phyloP scores from a whole-genome alignment of 2,329 filamentous ascomycete genomes.

The Dothistroma septosporum region DNA sequence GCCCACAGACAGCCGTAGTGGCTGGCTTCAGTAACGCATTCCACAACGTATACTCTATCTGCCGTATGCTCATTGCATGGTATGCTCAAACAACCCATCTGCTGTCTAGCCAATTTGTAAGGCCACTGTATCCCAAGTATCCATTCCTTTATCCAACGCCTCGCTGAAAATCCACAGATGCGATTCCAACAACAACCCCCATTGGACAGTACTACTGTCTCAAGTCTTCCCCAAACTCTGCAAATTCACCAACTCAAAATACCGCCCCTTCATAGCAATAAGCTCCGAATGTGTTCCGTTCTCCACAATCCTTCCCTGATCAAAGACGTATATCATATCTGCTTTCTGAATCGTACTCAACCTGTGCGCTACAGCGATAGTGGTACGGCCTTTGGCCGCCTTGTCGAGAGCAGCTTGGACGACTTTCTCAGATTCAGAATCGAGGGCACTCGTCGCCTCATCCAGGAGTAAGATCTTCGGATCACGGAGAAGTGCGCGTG shows the following conservation, averaged over 20 bases:
- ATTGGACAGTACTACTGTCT: too few species aligned
- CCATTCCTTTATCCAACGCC: neutral
- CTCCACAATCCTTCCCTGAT: constrained; percentile 81
- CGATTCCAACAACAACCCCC: too few species aligned
- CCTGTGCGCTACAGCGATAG: constrained; percentile 89
- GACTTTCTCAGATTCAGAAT: constrained; percentile 71
- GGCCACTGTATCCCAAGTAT: neutral
- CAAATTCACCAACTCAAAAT: constrained; percentile 39
- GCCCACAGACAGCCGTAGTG: too few species aligned
- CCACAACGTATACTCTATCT: neutral
- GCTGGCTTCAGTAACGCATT: neutral
- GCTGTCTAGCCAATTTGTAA: neutral
- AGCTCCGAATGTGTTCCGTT: constrained; percentile 68
- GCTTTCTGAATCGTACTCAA: constrained; percentile 91
- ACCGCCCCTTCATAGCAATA: constrained; percentile 39
- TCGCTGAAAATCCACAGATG: neutral
- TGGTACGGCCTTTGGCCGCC: constrained; percentile 68
- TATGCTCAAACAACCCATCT: neutral
- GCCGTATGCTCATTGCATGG: neutral
- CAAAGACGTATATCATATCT: constrained; percentile 94
- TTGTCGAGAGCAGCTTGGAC: constrained; percentile 78
- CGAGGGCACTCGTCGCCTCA: constrained; percentile 66
- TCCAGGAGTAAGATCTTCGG: constrained; percentile 82
- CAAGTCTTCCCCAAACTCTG: constrained; percentile 34
- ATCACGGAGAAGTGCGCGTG: constrained; percentile 82